Percentiles rank a stretch among this genome's conserved stretches.
phyloP scores from a whole-genome alignment of 139 green algal genomes.

The Micractinium conductrix region DNA sequence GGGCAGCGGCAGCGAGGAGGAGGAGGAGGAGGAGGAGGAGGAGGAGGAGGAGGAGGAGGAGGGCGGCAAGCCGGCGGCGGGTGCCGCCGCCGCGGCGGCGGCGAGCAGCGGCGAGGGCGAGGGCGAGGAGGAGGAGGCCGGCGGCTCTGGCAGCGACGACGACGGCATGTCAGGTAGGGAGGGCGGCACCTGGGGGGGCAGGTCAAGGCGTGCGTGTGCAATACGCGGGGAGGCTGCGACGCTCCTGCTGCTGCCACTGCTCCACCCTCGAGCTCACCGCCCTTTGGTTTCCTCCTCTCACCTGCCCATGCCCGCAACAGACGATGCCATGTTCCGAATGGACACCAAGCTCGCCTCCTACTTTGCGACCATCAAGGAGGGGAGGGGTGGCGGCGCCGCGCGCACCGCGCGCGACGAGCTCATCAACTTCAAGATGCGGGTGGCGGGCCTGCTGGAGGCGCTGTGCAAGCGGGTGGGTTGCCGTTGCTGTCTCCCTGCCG shows the following conservation, averaged over 20 bases:
- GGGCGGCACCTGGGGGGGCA: neutral
- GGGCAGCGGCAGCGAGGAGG: constrained; percentile 20
- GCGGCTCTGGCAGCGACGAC: constrained; percentile 30
- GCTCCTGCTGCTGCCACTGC: neutral
- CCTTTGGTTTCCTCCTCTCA: too few relatives aligned
- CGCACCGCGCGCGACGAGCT: constrained; percentile 58
- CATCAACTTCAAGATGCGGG: constrained; percentile 72
- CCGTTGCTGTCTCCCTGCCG: neutral
- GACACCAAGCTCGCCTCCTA: constrained; percentile 74
- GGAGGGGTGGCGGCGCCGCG: constrained; percentile 33
- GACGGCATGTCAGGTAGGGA: constrained; percentile 31
- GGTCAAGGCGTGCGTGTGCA: neutral
- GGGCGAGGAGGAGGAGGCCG: constrained; percentile 37
- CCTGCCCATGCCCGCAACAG: constrained; percentile 26
- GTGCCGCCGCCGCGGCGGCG: constrained; percentile 13
- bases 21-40: constrained; percentile 38
- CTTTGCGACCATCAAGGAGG: constrained; percentile 49
- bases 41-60: neutral
- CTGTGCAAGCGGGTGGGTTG: constrained; percentile 67
- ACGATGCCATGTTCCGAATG: constrained; percentile 81
- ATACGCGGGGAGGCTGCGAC: neutral
- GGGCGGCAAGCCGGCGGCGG: constrained; percentile 29
- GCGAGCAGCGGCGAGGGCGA: constrained; percentile 36
- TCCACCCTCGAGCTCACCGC: neutral
- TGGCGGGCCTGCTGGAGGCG: constrained; percentile 68